Conservation (phyloP, 495 filamentous ascomycete genomes). For the Cercophora samala region DNA sequence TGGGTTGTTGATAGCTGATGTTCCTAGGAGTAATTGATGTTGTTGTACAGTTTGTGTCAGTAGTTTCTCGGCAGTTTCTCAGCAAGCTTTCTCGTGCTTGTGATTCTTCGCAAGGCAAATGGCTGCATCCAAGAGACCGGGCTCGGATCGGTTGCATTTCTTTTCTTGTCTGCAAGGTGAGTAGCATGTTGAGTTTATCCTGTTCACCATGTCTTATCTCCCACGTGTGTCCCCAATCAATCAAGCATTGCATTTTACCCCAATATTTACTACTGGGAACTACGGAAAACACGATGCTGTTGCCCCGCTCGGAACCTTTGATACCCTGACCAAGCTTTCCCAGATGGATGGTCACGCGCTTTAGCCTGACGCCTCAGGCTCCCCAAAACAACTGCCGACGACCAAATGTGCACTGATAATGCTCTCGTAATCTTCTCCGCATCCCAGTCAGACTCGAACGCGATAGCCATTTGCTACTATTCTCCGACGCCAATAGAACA, state of each 20-base stretch:
- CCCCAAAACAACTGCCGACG: slow-evolving; percentile 15
- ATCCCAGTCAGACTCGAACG: background rate
- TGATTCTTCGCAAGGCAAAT: too few species aligned
- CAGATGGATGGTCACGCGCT: slow-evolving; percentile 9
- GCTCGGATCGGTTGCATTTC: too few species aligned
- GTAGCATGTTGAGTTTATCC: background rate
- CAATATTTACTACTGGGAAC: background rate
- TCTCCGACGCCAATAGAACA: background rate
- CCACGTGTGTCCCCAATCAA: background rate
- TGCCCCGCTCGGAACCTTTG: background rate
- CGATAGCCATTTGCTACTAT: background rate
- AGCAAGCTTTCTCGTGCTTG: too few species aligned
- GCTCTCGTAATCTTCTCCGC: slow-evolving; percentile 15
- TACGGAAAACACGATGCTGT: background rate
- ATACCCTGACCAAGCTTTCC: slow-evolving; percentile 8
- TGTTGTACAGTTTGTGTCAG: background rate
- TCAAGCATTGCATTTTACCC: background rate
- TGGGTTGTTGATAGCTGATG: background rate
- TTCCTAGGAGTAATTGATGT: background rate
- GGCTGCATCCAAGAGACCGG: too few species aligned
- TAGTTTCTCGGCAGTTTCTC: too few species aligned
- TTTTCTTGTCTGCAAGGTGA: too few species aligned
- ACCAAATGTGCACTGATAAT: background rate
- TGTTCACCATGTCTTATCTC: background rate
- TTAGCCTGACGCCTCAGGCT: background rate